Base-by-base conservation (phyloP, 495 filamentous ascomycete species). In the Aspergillus homomorphus region DNA sequence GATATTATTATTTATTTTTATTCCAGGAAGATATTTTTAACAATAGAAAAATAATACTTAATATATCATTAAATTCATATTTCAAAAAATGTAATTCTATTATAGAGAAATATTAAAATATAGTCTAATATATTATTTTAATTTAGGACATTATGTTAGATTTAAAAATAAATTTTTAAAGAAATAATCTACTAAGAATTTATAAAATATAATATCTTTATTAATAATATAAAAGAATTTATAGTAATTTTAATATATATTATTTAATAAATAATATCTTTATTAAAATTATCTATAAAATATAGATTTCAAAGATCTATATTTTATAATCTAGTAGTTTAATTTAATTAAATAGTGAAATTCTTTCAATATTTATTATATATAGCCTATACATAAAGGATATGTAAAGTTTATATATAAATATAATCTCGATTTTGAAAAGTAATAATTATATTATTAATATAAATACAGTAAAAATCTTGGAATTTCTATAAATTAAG, bases 201-300 rank as follows among this genome's bases (percentile, higher is more conserved):
- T 1, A 30, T 15, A 23, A 30, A 54, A n/a, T 30, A 24, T 43
- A 43, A 43, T 33, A 42, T 43, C 12, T 20, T 44, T 41, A 20
- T 43, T 16, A 33, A 12, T 54, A 44, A 42, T 20, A 44, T 49
- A 55, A 41, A 51, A 46, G 50, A 38, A 50, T 50, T 21, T 22
- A 51, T 41, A 30, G 20, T 61, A 61, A 26, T 21, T 50, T 45
- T 45, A 57, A 48, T 50, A 45, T 46, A 43, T 53, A 44, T 45
- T 41, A 59, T 51, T 59, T n/a, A 54, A 21, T 59, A 16, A 44
- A 4, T 4, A 44, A 4, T 44, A 44, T 14, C 3, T 16, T 15
- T 15, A 44, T 44, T 44, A 44, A 44, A 44, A 16, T 4, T 16
- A 44, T 16, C 15, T 4, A 4, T 15, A 44, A 18, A 15, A 4